Conservation (phyloP, 2,329 filamentous ascomycete species). For the Capronia coronata region DNA sequence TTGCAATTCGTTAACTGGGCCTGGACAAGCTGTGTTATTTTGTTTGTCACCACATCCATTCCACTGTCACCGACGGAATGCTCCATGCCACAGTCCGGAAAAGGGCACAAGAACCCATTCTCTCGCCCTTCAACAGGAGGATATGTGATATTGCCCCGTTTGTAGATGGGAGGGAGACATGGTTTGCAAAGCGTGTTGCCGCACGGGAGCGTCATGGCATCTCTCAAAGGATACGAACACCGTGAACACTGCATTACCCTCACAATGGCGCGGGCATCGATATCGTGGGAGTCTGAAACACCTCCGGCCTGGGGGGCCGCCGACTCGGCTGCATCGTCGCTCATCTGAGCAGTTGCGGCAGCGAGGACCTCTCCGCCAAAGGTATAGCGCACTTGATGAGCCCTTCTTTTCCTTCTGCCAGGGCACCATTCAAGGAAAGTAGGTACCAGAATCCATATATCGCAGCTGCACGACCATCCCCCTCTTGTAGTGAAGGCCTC, state of each 20-base stretch:
- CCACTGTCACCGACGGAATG: constrained; percentile 73
- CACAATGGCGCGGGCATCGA: constrained; percentile 57
- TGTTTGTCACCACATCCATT: constrained; percentile 68
- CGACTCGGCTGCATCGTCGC: constrained; percentile 18
- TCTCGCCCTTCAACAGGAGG: constrained; percentile 61
- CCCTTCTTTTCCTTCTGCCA: constrained; percentile 13
- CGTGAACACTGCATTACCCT: constrained; percentile 69
- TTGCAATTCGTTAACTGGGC: constrained; percentile 45
- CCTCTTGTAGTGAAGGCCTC: neutral
- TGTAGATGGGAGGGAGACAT: constrained; percentile 64
- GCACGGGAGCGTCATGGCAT: constrained; percentile 73
- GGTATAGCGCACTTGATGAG: neutral
- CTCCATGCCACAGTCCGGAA: constrained; percentile 58
- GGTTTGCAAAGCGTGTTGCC: constrained; percentile 68
- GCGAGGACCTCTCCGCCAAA: neutral
- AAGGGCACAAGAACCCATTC: constrained; percentile 68
- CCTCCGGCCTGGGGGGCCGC: constrained; percentile 29
- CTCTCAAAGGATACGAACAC: constrained; percentile 62
- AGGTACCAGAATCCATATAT: constrained; percentile 21
- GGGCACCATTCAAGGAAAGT: constrained; percentile 14
- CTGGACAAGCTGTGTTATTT: constrained; percentile 58
- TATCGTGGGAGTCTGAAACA: constrained; percentile 44
- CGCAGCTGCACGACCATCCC: neutral
- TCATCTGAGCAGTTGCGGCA: constrained; percentile 24
- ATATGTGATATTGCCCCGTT: constrained; percentile 67